A percentile compares a stretch with the other conserved stretches of the same genome.
Evolutionary conservation across 352 stramenopile genomes (phyloP).

Genomic region (Phytophthora chlamydospora): DNA sequence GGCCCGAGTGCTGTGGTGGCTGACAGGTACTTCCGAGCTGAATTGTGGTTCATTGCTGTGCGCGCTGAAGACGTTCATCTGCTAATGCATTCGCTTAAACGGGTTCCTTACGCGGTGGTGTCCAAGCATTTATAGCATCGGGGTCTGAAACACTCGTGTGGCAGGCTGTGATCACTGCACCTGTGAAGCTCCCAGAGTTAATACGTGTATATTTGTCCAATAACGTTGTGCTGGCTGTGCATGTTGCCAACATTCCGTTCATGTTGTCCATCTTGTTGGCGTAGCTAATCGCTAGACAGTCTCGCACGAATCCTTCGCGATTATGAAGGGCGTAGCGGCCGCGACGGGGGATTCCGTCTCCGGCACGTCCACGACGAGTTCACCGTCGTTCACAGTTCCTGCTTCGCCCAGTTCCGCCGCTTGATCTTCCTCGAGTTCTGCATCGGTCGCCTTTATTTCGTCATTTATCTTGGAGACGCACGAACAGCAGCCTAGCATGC

Average conservation of each 20-base stretch:
- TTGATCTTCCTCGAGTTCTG: constrained; percentile 6
- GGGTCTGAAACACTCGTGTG: too few species aligned
- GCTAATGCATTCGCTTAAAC: too few species aligned
- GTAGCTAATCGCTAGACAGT: not conserved
- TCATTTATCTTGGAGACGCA: constrained; percentile 7
- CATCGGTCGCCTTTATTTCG: constrained; percentile 7
- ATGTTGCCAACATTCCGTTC: not conserved
- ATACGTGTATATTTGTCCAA: too few species aligned
- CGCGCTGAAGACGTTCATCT: too few species aligned
- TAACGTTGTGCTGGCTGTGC: too few species aligned
- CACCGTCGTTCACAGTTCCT: not conserved
- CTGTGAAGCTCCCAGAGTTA: too few species aligned
- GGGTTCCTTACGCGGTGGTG: too few species aligned
- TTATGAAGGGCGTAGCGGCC: not conserved
- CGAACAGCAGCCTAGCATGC: not conserved
- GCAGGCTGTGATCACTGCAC: too few species aligned
- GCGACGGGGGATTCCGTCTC: not conserved
- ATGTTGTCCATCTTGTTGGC: too few species aligned
- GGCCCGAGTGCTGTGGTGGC: not conserved
- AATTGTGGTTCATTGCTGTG: not conserved
- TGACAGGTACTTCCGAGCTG: not conserved
- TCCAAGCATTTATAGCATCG: too few species aligned
- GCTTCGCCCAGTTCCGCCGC: not conserved
- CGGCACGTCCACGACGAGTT: not conserved
- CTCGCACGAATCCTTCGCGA: constrained; percentile 1